phyloP scores from a whole-genome alignment of 495 filamentous ascomycete genomes.

The Echria macrotheca region DNA sequence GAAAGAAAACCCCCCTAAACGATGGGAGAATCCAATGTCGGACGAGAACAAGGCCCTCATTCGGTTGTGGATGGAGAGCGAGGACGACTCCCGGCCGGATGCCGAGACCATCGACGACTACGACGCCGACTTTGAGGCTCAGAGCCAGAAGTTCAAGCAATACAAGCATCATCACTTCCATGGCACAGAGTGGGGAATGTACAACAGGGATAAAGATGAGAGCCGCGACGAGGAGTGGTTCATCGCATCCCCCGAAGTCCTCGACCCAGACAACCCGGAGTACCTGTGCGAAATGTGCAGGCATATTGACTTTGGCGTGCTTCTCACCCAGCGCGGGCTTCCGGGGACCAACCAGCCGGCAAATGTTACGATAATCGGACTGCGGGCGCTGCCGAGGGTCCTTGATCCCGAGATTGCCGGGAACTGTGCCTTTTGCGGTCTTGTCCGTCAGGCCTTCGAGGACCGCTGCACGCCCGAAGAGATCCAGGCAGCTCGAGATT shows the following conservation, averaged over 20 bases:
- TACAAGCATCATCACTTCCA: slow-evolving; percentile 11
- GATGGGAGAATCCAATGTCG: slow-evolving; percentile 10
- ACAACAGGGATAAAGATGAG: not conserved
- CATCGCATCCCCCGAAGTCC: slow-evolving; percentile 6
- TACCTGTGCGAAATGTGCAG: slow-evolving; percentile 19
- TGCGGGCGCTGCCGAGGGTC: slow-evolving; percentile 5
- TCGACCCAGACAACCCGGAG: slow-evolving; percentile 7
- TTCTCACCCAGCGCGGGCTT: slow-evolving; percentile 10
- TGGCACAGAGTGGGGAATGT: not conserved
- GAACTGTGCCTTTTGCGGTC: slow-evolving; percentile 11
- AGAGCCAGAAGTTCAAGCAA: not conserved
- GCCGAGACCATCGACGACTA: not conserved
- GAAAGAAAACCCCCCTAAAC: not conserved
- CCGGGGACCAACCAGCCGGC: slow-evolving; percentile 10
- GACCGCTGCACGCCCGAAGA: slow-evolving; percentile 5
- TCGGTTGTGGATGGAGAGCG: slow-evolving; percentile 9
- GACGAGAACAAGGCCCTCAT: slow-evolving; percentile 7
- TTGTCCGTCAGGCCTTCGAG: slow-evolving; percentile 7
- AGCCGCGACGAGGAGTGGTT: slow-evolving; percentile 17
- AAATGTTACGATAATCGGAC: not conserved
- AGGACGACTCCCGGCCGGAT: slow-evolving; percentile 7
- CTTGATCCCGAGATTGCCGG: not conserved
- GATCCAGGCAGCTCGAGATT: not conserved
- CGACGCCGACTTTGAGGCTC: not conserved
- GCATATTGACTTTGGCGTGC: slow-evolving; percentile 11